Percentiles rank a stretch among this genome's conserved stretches.
Conservation (phyloP, 805 yeast genomes). For the Saturnispora besseyi region DNA sequence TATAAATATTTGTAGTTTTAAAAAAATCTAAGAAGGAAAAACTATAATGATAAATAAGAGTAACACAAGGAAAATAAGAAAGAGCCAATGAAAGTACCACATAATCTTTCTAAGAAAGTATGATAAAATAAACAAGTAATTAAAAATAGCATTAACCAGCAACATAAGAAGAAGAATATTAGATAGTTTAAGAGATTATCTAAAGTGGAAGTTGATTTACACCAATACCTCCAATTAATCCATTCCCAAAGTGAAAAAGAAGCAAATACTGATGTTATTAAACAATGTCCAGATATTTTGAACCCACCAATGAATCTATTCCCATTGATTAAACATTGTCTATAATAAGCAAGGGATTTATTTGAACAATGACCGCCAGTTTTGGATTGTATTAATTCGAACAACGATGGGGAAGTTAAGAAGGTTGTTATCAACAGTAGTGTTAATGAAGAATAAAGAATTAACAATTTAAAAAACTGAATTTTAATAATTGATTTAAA, state of each 20-base stretch:
- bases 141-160: constrained; percentile 33
- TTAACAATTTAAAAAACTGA: constrained; percentile 14
- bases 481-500: not conserved
- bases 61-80: constrained; percentile 26
- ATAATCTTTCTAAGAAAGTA: constrained; percentile 36
- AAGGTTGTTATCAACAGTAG: constrained; percentile 7
- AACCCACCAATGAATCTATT: constrained; percentile 32
- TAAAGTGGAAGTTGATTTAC: not conserved
- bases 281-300: constrained; percentile 37
- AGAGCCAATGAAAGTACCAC: constrained; percentile 35
- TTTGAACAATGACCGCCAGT: constrained; percentile 34
- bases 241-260: constrained; percentile 22
- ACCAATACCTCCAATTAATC: constrained; percentile 7
- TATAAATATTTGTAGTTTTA: constrained; percentile 1
- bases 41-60: constrained; percentile 4
- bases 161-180: not conserved
- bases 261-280: constrained; percentile 29
- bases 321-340: constrained; percentile 17
- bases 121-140: constrained; percentile 44
- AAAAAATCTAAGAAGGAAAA: not conserved
- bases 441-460: constrained; percentile 18
- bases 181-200: not conserved
- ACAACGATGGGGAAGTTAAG: constrained; percentile 17
- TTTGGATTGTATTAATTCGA: constrained; percentile 25
- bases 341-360: constrained; percentile 14